Evolutionary conservation across 1,284 basidiomycete species (phyloP).

Genomic region (Tranzscheliella williamsii): DNA sequence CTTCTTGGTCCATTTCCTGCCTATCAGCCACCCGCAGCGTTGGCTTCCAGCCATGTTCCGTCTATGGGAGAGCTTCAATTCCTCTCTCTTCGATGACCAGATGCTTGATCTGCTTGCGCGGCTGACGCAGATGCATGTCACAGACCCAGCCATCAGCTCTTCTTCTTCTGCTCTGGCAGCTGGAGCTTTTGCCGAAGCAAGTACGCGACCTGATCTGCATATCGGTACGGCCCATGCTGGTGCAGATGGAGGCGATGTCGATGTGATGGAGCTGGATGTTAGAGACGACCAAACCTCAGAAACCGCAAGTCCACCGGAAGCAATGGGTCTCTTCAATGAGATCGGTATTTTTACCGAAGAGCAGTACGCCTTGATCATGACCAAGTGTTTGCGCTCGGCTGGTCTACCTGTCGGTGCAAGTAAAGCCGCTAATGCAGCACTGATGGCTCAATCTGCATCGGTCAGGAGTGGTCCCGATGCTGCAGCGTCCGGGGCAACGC

Average conservation of each 20-base stretch:
- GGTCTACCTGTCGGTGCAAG: slow-evolving; percentile 67
- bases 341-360: slow-evolving; percentile 84
- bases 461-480: slow-evolving; percentile 63
- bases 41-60: slow-evolving; percentile 66
- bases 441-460: slow-evolving; percentile 50
- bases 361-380: slow-evolving; percentile 83
- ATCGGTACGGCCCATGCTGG: not conserved
- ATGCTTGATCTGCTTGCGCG: slow-evolving; percentile 79
- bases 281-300: slow-evolving; percentile 1
- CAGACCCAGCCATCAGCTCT: slow-evolving; percentile 57
- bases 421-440: slow-evolving; percentile 47
- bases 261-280: slow-evolving; percentile 4
- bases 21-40: slow-evolving; percentile 50
- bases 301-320: slow-evolving; percentile 15
- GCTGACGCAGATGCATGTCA: slow-evolving; percentile 75
- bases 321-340: slow-evolving; percentile 68
- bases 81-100: slow-evolving; percentile 77
- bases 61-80: slow-evolving; percentile 84
- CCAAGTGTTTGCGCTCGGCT: slow-evolving; percentile 84
- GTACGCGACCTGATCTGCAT: slow-evolving; percentile 7
- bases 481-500: slow-evolving; percentile 69
- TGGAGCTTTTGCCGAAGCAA: slow-evolving; percentile 10
- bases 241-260: not conserved
- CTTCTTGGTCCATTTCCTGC: slow-evolving; percentile 58
- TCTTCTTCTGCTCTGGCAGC: slow-evolving; percentile 16